Evolutionary conservation across 1,284 basidiomycete genomes (phyloP).

Genomic region (Trichosporon sp.): DNA sequence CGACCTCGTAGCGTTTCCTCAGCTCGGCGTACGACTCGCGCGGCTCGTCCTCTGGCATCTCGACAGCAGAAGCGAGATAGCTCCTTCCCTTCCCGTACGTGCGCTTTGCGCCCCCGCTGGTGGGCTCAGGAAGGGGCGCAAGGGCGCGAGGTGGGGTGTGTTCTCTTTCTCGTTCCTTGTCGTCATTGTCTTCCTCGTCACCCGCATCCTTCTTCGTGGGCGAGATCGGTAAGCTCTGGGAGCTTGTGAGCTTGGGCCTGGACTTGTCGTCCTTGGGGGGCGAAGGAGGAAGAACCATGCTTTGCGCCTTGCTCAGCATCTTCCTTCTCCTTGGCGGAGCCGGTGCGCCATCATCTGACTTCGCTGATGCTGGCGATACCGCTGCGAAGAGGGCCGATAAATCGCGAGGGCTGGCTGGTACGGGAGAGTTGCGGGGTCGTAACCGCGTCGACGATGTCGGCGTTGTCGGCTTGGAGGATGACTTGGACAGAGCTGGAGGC

Average conservation of each 20-base stretch:
- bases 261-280: conserved; percentile 8
- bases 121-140: conserved; percentile 7
- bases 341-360: not conserved
- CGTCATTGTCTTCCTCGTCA: conserved; percentile 18
- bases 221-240: conserved; percentile 16
- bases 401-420: conserved; percentile 19
- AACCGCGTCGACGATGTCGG: not conserved
- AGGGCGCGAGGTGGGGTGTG: conserved; percentile 3
- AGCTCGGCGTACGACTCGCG: conserved; percentile 41
- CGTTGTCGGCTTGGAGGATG: not conserved
- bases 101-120: conserved; percentile 26
- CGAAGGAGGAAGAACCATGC: conserved; percentile 21
- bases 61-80: conserved; percentile 12
- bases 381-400: conserved; percentile 27
- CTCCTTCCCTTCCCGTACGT: conserved; percentile 34
- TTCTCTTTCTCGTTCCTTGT: not conserved
- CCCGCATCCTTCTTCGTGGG: conserved; percentile 7
- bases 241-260: not conserved
- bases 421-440: conserved; percentile 1
- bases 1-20: conserved; percentile 39
- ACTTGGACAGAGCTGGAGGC: not conserved
- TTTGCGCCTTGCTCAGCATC: conserved; percentile 41
- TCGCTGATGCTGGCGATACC: conserved; percentile 17
- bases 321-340: conserved; percentile 8
- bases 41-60: conserved; percentile 7